Base-by-base conservation (phyloP, 2,329 filamentous ascomycete species). In the Cladosporium halotolerans region DNA sequence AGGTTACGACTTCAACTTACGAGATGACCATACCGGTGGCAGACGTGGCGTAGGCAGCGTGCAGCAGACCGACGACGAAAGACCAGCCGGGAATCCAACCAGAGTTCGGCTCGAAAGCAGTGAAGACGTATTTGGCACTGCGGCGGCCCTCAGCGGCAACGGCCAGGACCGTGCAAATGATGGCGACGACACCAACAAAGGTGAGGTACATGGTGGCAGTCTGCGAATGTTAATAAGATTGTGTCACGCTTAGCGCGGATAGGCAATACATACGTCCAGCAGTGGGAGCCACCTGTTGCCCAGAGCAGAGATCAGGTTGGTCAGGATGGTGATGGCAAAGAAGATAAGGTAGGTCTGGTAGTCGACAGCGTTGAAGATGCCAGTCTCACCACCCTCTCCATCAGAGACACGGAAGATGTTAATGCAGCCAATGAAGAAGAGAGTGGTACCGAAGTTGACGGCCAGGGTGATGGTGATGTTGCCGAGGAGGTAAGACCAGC, bases 381-480 rank as follows among this genome's bases (percentile, higher is more conserved):
- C 73, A 18, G 72, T 69, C 13, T 75, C 77, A 3, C 71, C 68
- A 9, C 68, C 69, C 45, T 67, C 66, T 56, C 76, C 72, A 81
- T n/a, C 48, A 13, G 40, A 36, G 19, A 40, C 42, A 19, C 40
- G 48, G 48, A 51, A 51, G 40, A 51, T 73, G 60, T 81, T 79
- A 64, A 81, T 71, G 59, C 77, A 80, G 43, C 73, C 75, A 58
- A 78, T 71, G 47, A 80, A 66, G 67, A 81, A 80, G 13, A 77
- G 68, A 3, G 77, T 71, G n/a, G 77, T 79, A 64, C 85, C 87
- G 62, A 89, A 90, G 73, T 88, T 88, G 66, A 89, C 86, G n/a
- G 85, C 80, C n/a, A 89, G 75, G 0, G 86, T 89, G 61, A 91
- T 91, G 60, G 85, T 89, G 68, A 89, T 85, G 71, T 90, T 90